Evolutionary conservation across 2,329 filamentous ascomycete genomes (phyloP).

Genomic region (Clarireedia sp.): DNA sequence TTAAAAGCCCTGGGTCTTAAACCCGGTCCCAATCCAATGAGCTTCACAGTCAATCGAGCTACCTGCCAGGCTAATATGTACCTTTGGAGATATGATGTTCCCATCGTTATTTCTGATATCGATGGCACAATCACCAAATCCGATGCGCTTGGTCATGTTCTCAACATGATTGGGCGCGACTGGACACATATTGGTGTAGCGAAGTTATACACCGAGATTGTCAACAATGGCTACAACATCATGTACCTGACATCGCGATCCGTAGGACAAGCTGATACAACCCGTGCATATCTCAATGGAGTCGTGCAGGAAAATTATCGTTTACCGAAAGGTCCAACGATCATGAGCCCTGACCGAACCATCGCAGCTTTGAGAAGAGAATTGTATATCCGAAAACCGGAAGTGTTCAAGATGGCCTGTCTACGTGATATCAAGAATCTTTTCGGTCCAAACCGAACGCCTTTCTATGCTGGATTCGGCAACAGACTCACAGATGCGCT

Average conservation of each 20-base stretch:
- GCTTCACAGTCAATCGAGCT: slow-evolving; percentile 91
- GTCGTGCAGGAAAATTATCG: slow-evolving; percentile 82
- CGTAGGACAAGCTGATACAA: slow-evolving; percentile 87
- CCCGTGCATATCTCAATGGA: slow-evolving; percentile 79
- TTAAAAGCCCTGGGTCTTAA: slow-evolving; percentile 77
- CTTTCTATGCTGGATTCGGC: slow-evolving; percentile 95
- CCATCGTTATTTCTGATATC: slow-evolving; percentile 96
- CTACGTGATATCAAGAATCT: slow-evolving; percentile 86
- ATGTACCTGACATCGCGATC: slow-evolving; percentile 94
- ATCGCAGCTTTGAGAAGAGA: slow-evolving; percentile 89
- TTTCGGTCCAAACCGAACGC: slow-evolving; percentile 67
- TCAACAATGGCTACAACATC: slow-evolving; percentile 94
- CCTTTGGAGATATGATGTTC: slow-evolving; percentile 82
- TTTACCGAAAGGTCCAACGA: slow-evolving; percentile 84
- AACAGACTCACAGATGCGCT: slow-evolving; percentile 94
- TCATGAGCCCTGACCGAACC: slow-evolving; percentile 88
- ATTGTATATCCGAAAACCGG: slow-evolving; percentile 89
- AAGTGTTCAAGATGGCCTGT: slow-evolving; percentile 99
- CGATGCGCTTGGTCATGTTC: slow-evolving; percentile 83
- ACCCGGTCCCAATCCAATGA: slow-evolving; percentile 84
- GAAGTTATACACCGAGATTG: slow-evolving; percentile 94
- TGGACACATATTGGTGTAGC: slow-evolving; percentile 97
- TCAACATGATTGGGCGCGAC: slow-evolving; percentile 94
- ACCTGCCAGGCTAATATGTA: slow-evolving; percentile 92
- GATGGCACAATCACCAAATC: slow-evolving; percentile 99